Base-by-base conservation (phyloP, 805 yeast genomes). In the Saccharomyces eubayanus region DNA sequence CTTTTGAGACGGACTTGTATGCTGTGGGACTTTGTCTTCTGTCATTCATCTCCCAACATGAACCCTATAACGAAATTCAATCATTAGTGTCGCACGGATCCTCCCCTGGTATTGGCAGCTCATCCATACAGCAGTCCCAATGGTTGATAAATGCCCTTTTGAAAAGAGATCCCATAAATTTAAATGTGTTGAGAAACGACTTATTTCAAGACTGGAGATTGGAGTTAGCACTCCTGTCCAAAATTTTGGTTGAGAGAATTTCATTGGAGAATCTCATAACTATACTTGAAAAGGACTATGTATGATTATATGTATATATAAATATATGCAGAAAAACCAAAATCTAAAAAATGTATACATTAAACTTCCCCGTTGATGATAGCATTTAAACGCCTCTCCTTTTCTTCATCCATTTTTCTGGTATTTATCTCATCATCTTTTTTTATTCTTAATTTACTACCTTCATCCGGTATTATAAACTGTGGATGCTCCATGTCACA, bases 401-500 rank as follows among this genome's bases (percentile, higher is more conserved):
- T 67, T 51, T 67, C 72, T 28, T 62, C 66, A 50, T 70, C 73
- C 29, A 61, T 55, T 48, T 68, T 67, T 46, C 70, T 61, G 9
- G 72, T 69, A 52, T 69, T 62, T 45, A 70, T 65, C 51, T 69
- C 70, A 31, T 63, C 62, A 51, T 70, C 73, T 51, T 57, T 60
- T 50, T 66, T 64, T 31, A 70, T 68, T 45, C 59, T 53, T 30
- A 62, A 54, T 48, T 62, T 64, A 54, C 73, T 69, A 49, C 72
- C 49, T 45, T 65, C 64, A 12, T 71, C 79, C 28, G 79, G 77
- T 21, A 77, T 59, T 52, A 74, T 66, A 48, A 88, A 89, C 62
- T 81, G 81, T 0, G 97, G 97, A 75, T 94, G 99, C n/a, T 84
- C 80, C 60, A 74, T 77, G 62, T 79, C 87, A 59, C 79, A 78